Conservation (phyloP, 306 rosid species). For the Coriaria nepalensis region DNA sequence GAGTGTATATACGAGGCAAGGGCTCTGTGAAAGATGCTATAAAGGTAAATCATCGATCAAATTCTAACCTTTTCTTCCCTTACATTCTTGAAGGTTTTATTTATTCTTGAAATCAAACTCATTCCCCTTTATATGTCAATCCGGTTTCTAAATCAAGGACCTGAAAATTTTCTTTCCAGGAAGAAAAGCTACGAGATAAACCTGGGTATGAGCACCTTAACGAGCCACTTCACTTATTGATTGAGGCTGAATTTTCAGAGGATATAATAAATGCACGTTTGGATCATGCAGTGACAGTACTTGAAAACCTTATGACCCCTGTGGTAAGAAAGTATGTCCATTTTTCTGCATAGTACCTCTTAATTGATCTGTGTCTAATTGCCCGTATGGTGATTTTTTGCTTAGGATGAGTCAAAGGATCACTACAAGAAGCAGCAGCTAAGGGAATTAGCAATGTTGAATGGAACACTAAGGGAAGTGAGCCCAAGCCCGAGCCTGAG, state of each 20-base stretch:
- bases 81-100: background rate
- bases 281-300: conserved; percentile 88
- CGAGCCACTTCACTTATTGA: conserved; percentile 82
- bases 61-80: conserved; percentile 4
- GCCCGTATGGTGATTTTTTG: conserved; percentile 1
- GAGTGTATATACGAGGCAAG: conserved; percentile 85
- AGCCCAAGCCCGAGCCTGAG: conserved; percentile 87
- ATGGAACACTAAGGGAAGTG: conserved; percentile 82
- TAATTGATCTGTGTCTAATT: background rate
- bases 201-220: conserved; percentile 96
- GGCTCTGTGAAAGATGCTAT: conserved; percentile 84
- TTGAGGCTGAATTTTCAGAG: conserved; percentile 89
- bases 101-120: no score
- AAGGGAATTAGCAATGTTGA: conserved; percentile 81
- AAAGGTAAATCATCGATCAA: conserved; percentile 6
- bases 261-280: conserved; percentile 66
- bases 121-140: no score
- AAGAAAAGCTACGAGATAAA: conserved; percentile 85
- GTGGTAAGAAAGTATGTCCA: conserved; percentile 42
- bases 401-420: conserved; percentile 92
- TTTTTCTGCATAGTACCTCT: background rate
- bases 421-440: conserved; percentile 77
- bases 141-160: no score
- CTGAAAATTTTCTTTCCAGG: conserved; percentile 20
- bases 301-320: conserved; percentile 89